These are phyloP conservation scores for Naganishia liquefaciens DNA, from an alignment of 1,284 basidiomycete genomes.

Conservation along the genomic window DNA sequence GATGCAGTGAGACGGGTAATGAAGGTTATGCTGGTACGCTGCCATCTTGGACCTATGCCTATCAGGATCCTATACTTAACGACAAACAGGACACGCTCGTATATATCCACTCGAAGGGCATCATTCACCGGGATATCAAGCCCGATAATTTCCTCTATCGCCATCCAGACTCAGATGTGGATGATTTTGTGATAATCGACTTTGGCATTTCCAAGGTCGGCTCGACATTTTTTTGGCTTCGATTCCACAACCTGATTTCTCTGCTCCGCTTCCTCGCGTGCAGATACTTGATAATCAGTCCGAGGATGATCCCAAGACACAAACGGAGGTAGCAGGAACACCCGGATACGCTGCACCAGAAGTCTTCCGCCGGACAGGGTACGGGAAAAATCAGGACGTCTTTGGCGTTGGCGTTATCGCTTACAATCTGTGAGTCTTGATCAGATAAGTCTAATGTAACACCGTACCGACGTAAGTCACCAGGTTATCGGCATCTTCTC, in stretches of 20 bases:
- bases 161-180: constrained; percentile 24
- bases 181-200: constrained; percentile 35
- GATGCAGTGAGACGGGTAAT: constrained; percentile 29
- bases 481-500: constrained; percentile 33
- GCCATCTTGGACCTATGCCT: neutral
- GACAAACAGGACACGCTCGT: constrained; percentile 34
- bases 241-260: neutral
- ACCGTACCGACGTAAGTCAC: no score
- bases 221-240: neutral
- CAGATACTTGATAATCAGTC: constrained; percentile 30
- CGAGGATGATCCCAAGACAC: constrained; percentile 31
- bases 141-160: constrained; percentile 36
- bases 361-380: constrained; percentile 31
- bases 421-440: constrained; percentile 29
- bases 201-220: constrained; percentile 35
- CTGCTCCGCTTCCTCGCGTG: neutral
- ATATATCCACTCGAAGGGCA: constrained; percentile 28
- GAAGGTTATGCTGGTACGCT: constrained; percentile 28
- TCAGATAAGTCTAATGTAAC: no score
- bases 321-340: constrained; percentile 34
- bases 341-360: constrained; percentile 36
- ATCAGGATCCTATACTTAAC: neutral
- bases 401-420: constrained; percentile 36
- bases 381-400: constrained; percentile 35
- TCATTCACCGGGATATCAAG: constrained; percentile 35